A percentile compares a stretch with the other conserved stretches of the same genome.
phyloP scores from a whole-genome alignment of 2,329 filamentous ascomycete species.

The Fusarium xylarioides region DNA sequence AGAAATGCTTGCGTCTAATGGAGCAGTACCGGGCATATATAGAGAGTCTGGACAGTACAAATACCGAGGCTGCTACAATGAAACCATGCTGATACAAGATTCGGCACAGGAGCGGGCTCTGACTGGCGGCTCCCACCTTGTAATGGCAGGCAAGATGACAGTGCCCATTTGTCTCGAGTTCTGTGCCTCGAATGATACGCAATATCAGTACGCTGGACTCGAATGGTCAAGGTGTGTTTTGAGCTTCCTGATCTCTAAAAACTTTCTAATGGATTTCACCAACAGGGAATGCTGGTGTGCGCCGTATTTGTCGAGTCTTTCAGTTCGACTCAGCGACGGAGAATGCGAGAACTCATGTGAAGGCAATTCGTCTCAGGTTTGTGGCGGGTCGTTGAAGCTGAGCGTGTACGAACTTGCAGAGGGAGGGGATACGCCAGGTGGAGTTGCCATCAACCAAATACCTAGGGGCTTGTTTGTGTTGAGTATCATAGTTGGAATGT shows the following conservation, averaged over 20 bases:
- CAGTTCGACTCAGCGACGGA: slow-evolving; percentile 55
- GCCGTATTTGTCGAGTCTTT: slow-evolving; percentile 57
- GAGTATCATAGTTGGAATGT: neutral
- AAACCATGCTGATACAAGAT: slow-evolving; percentile 58
- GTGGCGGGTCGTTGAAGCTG: slow-evolving; percentile 62
- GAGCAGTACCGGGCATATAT: slow-evolving; percentile 45
- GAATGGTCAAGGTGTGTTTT: slow-evolving; percentile 59
- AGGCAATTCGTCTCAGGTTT: slow-evolving; percentile 61
- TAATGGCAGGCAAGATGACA: slow-evolving; percentile 59
- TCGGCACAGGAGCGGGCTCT: slow-evolving; percentile 59
- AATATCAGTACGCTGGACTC: slow-evolving; percentile 62
- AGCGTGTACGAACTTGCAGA: slow-evolving; percentile 53
- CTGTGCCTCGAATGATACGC: slow-evolving; percentile 53
- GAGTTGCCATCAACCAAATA: neutral
- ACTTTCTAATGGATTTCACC: neutral
- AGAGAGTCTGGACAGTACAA: slow-evolving; percentile 51
- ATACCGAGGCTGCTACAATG: slow-evolving; percentile 68
- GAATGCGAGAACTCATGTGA: slow-evolving; percentile 63
- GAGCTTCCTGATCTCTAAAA: neutral
- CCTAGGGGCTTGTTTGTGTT: slow-evolving; percentile 1
- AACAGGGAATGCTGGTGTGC: slow-evolving; percentile 69
- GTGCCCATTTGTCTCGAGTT: slow-evolving; percentile 60
- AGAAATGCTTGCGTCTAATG: slow-evolving; percentile 21
- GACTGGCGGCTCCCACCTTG: slow-evolving; percentile 51
- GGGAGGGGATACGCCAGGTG: slow-evolving; percentile 6